Evolutionary conservation across 306 rosid species (phyloP), one percentile per base, ranked within the genome.

Genomic region (Herpetospermum pedunculosum): DNA sequence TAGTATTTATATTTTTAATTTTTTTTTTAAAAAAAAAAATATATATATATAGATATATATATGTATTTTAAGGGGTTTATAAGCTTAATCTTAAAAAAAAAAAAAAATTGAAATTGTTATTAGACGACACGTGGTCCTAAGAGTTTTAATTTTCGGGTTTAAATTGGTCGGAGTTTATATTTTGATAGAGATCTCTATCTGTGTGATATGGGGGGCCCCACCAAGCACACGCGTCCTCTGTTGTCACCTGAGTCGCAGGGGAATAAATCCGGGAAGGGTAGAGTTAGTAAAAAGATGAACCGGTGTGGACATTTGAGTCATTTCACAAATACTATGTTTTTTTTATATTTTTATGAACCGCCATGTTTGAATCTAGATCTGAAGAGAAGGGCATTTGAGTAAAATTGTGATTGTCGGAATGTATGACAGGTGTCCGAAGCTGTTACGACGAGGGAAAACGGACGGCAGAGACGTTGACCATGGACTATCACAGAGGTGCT

Each of bases 371-470:
- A 40, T 37, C 11, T 38, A 68, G 73, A 68, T 68, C 73, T 41
- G 53, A 68, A 21, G 34, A 41, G 48, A 19, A 21, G 32, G 53
- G 2, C 21, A 68, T 8, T 68, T 68, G 0, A 34, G 72, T 62
- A 35, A 64, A 38, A 19, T 64, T 0, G 65, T 2, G 19, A 0
- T 63, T 63, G 34, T 67, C 62, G 77, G 80, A 29, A 55, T 41
- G 40, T 2, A 53, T 41, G 88, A 82, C 99, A 94, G 99, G 99
- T 91, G 99, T 94, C 75, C 82, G 99, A 48, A 94, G 99, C 29
- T 94, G 99, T 82, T 94, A 94, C 84, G 99, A 94, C 7, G 99
- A 94, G 84, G 99, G 99, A 65, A 94, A 94, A 75, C 99, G 99
- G 35, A 94, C 99, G 76, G 99, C 99, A 0, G 99, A 94, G 83